Percentiles rank a stretch among this genome's conserved stretches.
These are phyloP conservation scores for Leccinum pachyderme DNA, from an alignment of 1,284 basidiomycete species.

Conservation along the genomic window DNA sequence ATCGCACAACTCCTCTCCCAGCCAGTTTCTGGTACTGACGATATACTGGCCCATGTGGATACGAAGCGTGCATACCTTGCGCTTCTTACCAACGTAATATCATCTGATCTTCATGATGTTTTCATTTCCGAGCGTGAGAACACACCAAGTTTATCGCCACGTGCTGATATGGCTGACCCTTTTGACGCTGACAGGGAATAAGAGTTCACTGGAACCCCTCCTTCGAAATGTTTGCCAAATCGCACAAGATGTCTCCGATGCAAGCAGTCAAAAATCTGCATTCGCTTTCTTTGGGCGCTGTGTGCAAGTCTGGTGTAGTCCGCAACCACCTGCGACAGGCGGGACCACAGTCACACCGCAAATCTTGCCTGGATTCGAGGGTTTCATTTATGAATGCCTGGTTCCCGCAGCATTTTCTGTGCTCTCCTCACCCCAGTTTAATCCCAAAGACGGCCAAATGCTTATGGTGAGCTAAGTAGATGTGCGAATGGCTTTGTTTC, in stretches of 20 bases:
- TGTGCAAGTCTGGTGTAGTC: slow-evolving; percentile 78
- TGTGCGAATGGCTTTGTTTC: neutral
- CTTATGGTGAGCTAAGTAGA: slow-evolving; percentile 57
- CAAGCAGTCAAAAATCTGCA: slow-evolving; percentile 75
- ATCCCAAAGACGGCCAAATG: slow-evolving; percentile 85
- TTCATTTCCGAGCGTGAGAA: slow-evolving; percentile 84
- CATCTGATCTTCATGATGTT: slow-evolving; percentile 77
- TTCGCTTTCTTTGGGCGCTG: slow-evolving; percentile 80
- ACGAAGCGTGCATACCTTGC: slow-evolving; percentile 90
- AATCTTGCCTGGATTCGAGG: slow-evolving; percentile 87
- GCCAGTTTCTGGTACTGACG: slow-evolving; percentile 89
- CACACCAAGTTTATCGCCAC: neutral
- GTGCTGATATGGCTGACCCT: slow-evolving; percentile 12
- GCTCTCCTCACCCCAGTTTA: slow-evolving; percentile 78
- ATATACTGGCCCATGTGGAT: slow-evolving; percentile 78
- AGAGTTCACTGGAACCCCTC: slow-evolving; percentile 66
- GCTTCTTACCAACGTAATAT: slow-evolving; percentile 82
- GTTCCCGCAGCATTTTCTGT: slow-evolving; percentile 85
- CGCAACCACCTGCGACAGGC: slow-evolving; percentile 37
- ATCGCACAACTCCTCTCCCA: slow-evolving; percentile 82
- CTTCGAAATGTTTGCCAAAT: slow-evolving; percentile 78
- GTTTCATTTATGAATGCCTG: slow-evolving; percentile 88
- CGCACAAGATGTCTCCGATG: slow-evolving; percentile 73
- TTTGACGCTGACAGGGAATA: slow-evolving; percentile 65
- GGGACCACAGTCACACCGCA: slow-evolving; percentile 40